These are phyloP conservation scores for Cytauxzoon felis DNA, from an alignment of 169 alveolate species.

Conservation along the genomic window DNA sequence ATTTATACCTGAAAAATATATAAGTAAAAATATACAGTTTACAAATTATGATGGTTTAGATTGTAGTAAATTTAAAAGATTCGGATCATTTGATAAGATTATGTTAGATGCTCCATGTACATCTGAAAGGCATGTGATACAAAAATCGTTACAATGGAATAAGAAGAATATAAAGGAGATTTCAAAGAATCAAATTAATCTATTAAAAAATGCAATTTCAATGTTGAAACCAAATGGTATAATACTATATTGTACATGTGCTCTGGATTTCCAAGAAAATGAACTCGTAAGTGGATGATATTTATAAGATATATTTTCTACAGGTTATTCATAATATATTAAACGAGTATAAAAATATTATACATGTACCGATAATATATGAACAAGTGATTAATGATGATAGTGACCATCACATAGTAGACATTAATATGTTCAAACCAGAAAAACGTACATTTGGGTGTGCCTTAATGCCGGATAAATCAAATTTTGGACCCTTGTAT, in stretches of 20 bases:
- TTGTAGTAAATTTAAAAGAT: conserved; percentile 44
- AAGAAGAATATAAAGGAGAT: conserved; percentile 60
- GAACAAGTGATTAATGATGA: neutral
- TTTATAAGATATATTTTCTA: neutral
- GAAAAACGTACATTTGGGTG: conserved; percentile 69
- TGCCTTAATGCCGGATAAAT: conserved; percentile 66
- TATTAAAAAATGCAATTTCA: conserved; percentile 52
- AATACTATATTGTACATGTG: conserved; percentile 73
- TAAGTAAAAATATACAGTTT: conserved; percentile 49
- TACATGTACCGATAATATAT: neutral
- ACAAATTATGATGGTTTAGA: conserved; percentile 59
- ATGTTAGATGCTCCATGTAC: conserved; percentile 78
- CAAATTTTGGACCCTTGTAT: conserved; percentile 66
- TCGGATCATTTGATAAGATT: conserved; percentile 66
- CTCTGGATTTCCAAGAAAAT: conserved; percentile 71
- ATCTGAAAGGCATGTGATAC: conserved; percentile 64
- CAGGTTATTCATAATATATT: conserved; percentile 27
- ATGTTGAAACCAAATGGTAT: conserved; percentile 66
- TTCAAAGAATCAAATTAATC: conserved; percentile 62
- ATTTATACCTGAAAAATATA: conserved; percentile 59
- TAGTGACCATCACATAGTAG: neutral
- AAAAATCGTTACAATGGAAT: conserved; percentile 60
- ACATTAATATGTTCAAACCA: conserved; percentile 8
- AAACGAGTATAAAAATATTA: neutral
- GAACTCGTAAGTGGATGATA: conserved; percentile 45